A percentile compares a stretch with the other conserved stretches of the same genome.
Conservation (phyloP, 805 yeast genomes). For the Kurtzmaniella fragi region DNA sequence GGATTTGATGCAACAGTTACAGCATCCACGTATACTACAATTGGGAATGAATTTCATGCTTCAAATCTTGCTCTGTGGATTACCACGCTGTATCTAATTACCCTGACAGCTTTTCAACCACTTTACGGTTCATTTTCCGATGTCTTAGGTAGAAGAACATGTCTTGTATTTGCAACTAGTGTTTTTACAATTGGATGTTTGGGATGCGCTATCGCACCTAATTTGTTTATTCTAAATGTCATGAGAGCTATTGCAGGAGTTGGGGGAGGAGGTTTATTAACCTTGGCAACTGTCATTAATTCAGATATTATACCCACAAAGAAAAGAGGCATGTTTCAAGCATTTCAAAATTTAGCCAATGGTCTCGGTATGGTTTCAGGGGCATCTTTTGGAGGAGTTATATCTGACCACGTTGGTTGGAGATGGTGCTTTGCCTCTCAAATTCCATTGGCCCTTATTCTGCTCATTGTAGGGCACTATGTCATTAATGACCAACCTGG, state of each 20-base stretch:
- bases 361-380: conserved; percentile 57
- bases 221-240: conserved; percentile 21
- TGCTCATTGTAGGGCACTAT: conserved; percentile 27
- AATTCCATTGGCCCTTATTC: conserved; percentile 44
- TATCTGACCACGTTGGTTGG: conserved; percentile 59
- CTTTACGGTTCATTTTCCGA: conserved; percentile 37
- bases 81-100: conserved; percentile 36
- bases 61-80: conserved; percentile 37
- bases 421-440: conserved; percentile 53
- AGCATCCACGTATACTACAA: conserved; percentile 43
- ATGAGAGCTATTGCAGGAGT: conserved; percentile 36
- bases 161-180: conserved; percentile 29
- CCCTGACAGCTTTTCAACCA: conserved; percentile 39
- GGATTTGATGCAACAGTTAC: conserved; percentile 47
- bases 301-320: conserved; percentile 32
- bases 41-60: conserved; percentile 37
- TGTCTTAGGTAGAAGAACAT: conserved; percentile 29
- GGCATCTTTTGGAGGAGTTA: conserved; percentile 57
- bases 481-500: conserved; percentile 24
- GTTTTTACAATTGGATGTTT: conserved; percentile 30
- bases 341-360: conserved; percentile 30
- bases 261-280: conserved; percentile 39
- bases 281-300: conserved; percentile 32
- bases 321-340: conserved; percentile 37
- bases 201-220: conserved; percentile 27